A percentile compares a stretch with the other conserved stretches of the same genome.
Evolutionary conservation across 2,329 filamentous ascomycete genomes (phyloP).

Genomic region (Shiraia bambusicola): DNA sequence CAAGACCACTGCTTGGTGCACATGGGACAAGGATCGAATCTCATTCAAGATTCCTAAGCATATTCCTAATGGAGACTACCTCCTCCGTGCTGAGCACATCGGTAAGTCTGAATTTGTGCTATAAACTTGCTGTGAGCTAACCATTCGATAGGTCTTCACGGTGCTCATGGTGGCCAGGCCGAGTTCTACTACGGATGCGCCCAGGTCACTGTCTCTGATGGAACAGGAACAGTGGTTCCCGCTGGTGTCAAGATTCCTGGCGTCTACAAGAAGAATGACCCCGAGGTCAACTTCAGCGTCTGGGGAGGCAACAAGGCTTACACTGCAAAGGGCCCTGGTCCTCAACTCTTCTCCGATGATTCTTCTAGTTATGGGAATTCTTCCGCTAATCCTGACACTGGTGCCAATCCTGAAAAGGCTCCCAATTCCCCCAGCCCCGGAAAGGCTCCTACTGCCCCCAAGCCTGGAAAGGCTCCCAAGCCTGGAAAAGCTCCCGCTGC

Average conservation of each 20-base stretch:
- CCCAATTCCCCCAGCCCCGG: too few relatives aligned
- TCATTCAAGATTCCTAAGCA: slow-evolving; percentile 42
- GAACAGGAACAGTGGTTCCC: slow-evolving; percentile 36
- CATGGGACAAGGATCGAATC: slow-evolving; percentile 23
- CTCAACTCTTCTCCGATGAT: slow-evolving; percentile 18
- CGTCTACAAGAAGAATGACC: slow-evolving; percentile 26
- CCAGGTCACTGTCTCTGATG: slow-evolving; percentile 46
- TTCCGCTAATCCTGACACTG: neutral
- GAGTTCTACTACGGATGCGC: slow-evolving; percentile 49
- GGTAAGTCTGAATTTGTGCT: slow-evolving; percentile 35
- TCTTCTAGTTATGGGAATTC: neutral
- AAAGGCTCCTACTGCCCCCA: too few relatives aligned
- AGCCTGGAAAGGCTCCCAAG: too few relatives aligned
- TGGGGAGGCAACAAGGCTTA: slow-evolving; percentile 24
- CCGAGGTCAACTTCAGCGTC: slow-evolving; percentile 32
- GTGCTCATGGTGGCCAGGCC: slow-evolving; percentile 33
- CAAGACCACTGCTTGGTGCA: slow-evolving; percentile 24
- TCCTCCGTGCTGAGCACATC: slow-evolving; percentile 49
- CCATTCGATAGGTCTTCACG: slow-evolving; percentile 35
- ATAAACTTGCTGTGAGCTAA: slow-evolving; percentile 20
- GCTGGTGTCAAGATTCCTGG: slow-evolving; percentile 45
- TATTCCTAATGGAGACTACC: slow-evolving; percentile 47
- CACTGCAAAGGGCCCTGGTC: slow-evolving; percentile 17
- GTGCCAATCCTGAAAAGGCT: neutral
- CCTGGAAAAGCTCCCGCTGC: neutral